These are phyloP conservation scores for Amniculicola lignicola DNA, from an alignment of 495 filamentous ascomycete genomes.

Conservation along the genomic window DNA sequence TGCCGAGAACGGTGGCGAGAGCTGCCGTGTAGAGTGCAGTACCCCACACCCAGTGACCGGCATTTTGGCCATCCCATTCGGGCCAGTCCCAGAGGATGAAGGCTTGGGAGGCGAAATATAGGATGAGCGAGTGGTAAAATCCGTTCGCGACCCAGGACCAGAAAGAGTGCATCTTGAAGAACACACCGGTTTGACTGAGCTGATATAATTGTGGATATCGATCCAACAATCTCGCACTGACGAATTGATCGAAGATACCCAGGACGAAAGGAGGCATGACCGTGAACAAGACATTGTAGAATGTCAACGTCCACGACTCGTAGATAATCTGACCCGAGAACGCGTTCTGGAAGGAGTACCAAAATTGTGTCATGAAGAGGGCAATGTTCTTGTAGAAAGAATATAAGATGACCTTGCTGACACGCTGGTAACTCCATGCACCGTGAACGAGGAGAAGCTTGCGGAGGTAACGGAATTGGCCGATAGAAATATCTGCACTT, in stretches of 20 bases:
- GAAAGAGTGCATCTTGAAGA: slow-evolving; percentile 91
- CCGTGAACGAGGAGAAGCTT: slow-evolving; percentile 96
- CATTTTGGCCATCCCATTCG: slow-evolving; percentile 67
- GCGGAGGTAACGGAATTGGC: slow-evolving; percentile 91
- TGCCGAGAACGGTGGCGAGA: slow-evolving; percentile 87
- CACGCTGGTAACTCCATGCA: slow-evolving; percentile 95
- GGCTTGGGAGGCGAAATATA: slow-evolving; percentile 78
- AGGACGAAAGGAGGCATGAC: slow-evolving; percentile 90
- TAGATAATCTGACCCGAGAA: slow-evolving; percentile 98
- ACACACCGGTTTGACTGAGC: slow-evolving; percentile 84
- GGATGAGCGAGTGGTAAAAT: slow-evolving; percentile 90
- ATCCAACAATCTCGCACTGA: slow-evolving; percentile 92
- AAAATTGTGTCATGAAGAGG: slow-evolving; percentile 98
- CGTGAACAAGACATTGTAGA: slow-evolving; percentile 99
- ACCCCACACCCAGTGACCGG: slow-evolving; percentile 98
- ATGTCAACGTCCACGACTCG: slow-evolving; percentile 98
- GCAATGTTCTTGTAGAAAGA: slow-evolving; percentile 99
- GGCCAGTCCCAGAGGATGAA: slow-evolving; percentile 79
- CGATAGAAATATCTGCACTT: slow-evolving; percentile 94
- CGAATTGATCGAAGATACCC: slow-evolving; percentile 97
- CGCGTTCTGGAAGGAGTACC: slow-evolving; percentile 97
- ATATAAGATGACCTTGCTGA: slow-evolving; percentile 94
- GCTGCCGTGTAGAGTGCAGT: slow-evolving; percentile 86
- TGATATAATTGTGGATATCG: slow-evolving; percentile 96
- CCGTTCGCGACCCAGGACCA: slow-evolving; percentile 89